Evolutionary conservation across 305 asterid genomes (phyloP).

Genomic region (Rubia peregrina): DNA sequence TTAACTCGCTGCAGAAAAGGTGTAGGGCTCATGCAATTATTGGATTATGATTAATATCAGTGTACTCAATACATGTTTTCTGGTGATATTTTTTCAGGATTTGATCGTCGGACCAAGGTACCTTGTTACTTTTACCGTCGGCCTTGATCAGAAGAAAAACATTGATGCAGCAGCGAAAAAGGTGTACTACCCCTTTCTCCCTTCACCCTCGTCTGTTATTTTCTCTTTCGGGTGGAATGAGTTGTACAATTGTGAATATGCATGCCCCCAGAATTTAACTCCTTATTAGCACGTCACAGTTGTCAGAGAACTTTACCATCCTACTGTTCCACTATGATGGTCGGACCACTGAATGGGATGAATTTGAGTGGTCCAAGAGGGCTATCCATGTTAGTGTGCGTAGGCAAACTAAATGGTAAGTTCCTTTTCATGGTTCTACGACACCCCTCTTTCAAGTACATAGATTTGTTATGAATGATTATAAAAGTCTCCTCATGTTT

Average conservation of each 20-base stretch:
- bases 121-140: constrained; percentile 85
- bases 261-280: constrained; percentile 12
- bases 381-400: constrained; percentile 73
- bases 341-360: constrained; percentile 85
- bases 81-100: constrained; percentile 38
- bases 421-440: background rate
- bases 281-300: constrained; percentile 42
- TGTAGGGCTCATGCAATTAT: background rate
- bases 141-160: constrained; percentile 62
- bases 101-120: constrained; percentile 67
- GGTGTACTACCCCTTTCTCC: constrained; percentile 26
- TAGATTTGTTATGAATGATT: constrained; percentile 2
- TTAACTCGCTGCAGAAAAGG: background rate
- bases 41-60: background rate
- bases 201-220: background rate
- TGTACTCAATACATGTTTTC: background rate
- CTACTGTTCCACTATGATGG: constrained; percentile 88
- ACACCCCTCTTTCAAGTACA: background rate
- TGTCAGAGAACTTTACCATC: constrained; percentile 77
- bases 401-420: constrained; percentile 85
- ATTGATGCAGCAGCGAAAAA: constrained; percentile 86
- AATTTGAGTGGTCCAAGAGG: constrained; percentile 78
- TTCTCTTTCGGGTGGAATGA: background rate
- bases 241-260: background rate
- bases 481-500: constrained; percentile 9